Percentiles rank a stretch among this genome's conserved stretches.
Conservation (phyloP, 2,329 filamentous ascomycete genomes). For the Bipolaris bicolor region DNA sequence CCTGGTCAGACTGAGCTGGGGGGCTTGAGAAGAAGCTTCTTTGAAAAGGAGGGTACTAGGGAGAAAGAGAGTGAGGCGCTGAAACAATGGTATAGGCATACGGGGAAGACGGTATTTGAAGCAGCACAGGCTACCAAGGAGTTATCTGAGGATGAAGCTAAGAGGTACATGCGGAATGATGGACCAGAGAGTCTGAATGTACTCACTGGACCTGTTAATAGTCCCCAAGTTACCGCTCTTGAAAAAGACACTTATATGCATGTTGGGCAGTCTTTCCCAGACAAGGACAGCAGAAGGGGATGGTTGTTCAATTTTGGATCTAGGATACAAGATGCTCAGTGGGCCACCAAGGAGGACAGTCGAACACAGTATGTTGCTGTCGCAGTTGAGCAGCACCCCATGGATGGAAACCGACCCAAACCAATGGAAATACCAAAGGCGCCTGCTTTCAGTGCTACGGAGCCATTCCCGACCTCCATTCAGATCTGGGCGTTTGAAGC, state of each 20-base stretch:
- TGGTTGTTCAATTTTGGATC: conserved; percentile 65
- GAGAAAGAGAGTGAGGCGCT: conserved; percentile 54
- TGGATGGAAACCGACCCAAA: conserved; percentile 26
- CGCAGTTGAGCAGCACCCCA: conserved; percentile 42
- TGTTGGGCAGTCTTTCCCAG: conserved; percentile 49
- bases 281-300: conserved; percentile 43
- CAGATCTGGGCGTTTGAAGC: conserved; percentile 65
- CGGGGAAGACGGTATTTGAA: conserved; percentile 51
- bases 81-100: conserved; percentile 61
- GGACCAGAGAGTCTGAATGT: conserved; percentile 48
- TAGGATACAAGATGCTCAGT: conserved; percentile 58
- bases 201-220: conserved; percentile 57
- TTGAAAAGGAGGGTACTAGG: conserved; percentile 49
- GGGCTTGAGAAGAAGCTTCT: conserved; percentile 54
- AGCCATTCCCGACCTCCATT: conserved; percentile 57
- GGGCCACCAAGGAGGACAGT: conserved; percentile 51
- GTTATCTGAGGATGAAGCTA: conserved; percentile 48
- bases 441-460: conserved; percentile 59
- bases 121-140: conserved; percentile 49
- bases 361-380: conserved; percentile 64
- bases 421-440: conserved; percentile 43
- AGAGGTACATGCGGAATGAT: conserved; percentile 52
- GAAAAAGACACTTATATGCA: conserved; percentile 52
- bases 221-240: conserved; percentile 54
- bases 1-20: conserved; percentile 14